phyloP scores from a whole-genome alignment of 2,329 filamentous ascomycete genomes.

The Amylocarpus encephaloides region DNA sequence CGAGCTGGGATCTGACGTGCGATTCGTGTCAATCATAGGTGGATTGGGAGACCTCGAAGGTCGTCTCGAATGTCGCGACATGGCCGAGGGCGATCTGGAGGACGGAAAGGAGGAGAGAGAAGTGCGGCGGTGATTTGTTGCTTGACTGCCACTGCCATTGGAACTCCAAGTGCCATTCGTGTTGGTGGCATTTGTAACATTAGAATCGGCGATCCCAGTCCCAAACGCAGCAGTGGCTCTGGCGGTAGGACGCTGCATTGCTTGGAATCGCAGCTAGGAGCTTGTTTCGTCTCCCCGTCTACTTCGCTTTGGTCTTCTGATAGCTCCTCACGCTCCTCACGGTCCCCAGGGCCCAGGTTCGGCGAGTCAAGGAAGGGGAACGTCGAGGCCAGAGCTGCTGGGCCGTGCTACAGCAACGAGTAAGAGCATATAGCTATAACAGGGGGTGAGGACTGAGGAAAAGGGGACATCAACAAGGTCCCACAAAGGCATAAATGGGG shows the following conservation, averaged over 20 bases:
- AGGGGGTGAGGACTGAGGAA: too few species aligned
- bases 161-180: constrained; percentile 32
- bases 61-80: constrained; percentile 44
- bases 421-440: too few species aligned
- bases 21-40: constrained; percentile 44
- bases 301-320: constrained; percentile 11
- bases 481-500: too few species aligned
- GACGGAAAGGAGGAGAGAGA: constrained; percentile 60
- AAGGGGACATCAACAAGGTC: too few species aligned
- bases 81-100: constrained; percentile 51
- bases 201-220: background rate
- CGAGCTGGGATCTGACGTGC: constrained; percentile 52
- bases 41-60: constrained; percentile 49
- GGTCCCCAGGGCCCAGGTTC: background rate
- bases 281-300: constrained; percentile 8
- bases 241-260: constrained; percentile 21
- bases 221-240: constrained; percentile 21
- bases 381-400: too few species aligned
- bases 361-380: too few species aligned
- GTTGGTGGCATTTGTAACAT: constrained; percentile 6
- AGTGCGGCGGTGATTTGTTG: constrained; percentile 36
- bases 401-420: too few species aligned
- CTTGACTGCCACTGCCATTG: constrained; percentile 28
- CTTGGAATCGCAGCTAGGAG: constrained; percentile 15
- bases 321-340: constrained; percentile 14